Base-by-base conservation (phyloP, 129 eudicot species). In the Helianthus tuberosus region DNA sequence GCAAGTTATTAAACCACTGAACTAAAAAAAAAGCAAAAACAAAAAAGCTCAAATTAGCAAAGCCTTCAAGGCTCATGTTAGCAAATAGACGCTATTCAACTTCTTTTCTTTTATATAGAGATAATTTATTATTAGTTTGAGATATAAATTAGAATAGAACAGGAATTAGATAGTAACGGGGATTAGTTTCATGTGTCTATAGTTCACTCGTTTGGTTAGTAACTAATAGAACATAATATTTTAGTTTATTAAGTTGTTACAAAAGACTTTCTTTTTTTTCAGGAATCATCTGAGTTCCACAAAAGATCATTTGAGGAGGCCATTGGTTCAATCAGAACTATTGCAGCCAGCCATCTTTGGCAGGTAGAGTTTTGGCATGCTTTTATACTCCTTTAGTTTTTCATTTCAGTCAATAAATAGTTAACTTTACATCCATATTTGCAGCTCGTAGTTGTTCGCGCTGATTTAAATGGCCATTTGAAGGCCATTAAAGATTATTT, bases 271-370 rank as follows among this genome's bases (percentile, higher is more conserved):
- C 27, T 68, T 25, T 43, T 78, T 60, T 14, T 79, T 64, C 75
- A 94, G 98, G 98, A 94, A 57, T 86, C 97, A 38, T 86, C 96
- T 20, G 98, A 90, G 85, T 94, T 93, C 80, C 96, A 88, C 72
- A 90, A 83, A 83, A 85, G 97, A 77, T 90, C 89, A 70, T 94
- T 94, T 78, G 97, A 88, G 82, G 85, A 71, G 78, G 90, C 91
- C 20, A 80, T 94, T 77, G 88, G 85, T 82, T 83, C 98, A 36
- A 86, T 90, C 46, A 85, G 89, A 74, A 78, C 88, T 17, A 87
- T 90, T 84, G 96, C 98, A 70, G 97, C 98, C 75, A 88, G 84
- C 82, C 97, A 90, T 84, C 93, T 94, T 77, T 94, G 98, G 98
- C 97, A 90, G 98, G 98, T 87, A 20, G 64, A 51, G 48, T 62